Evolutionary conservation across 148 eudicot species (phyloP).

Genomic region (Talinum fruticosum): DNA sequence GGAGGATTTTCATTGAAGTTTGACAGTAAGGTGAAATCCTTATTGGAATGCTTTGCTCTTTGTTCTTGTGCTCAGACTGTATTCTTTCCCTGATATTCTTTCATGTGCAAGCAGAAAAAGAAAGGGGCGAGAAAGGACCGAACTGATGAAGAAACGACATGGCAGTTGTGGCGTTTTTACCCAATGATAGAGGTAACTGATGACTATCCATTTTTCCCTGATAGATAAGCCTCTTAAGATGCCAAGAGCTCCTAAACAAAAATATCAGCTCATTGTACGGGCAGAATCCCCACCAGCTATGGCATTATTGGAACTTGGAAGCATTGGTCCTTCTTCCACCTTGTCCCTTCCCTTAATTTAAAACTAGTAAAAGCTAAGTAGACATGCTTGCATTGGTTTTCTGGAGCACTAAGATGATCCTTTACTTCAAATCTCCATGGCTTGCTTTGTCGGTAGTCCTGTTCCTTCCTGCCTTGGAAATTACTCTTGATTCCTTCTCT

Average conservation of each 20-base stretch:
- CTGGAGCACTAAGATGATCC: neutral
- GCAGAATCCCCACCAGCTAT: neutral
- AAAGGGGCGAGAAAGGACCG: conserved; percentile 89
- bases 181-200: conserved; percentile 82
- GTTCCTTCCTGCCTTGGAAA: no score
- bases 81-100: conserved; percentile 4
- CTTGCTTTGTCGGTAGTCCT: neutral
- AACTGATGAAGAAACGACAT: conserved; percentile 62
- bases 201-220: conserved; percentile 4
- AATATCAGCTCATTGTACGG: neutral
- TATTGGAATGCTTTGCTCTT: conserved; percentile 3
- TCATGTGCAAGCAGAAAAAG: conserved; percentile 51
- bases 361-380: neutral
- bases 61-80: conserved; percentile 1
- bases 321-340: neutral
- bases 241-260: neutral
- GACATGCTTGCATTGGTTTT: neutral
- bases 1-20: conserved; percentile 69
- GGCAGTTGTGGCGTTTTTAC: conserved; percentile 93
- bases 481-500: no score
- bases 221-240: neutral
- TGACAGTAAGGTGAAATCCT: conserved; percentile 68
- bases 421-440: neutral
- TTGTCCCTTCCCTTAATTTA: neutral
- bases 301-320: neutral